Percentiles rank a stretch among this genome's conserved stretches.
These are phyloP conservation scores for Amorphotheca resinae DNA, from an alignment of 495 filamentous ascomycete species.

Conservation along the genomic window DNA sequence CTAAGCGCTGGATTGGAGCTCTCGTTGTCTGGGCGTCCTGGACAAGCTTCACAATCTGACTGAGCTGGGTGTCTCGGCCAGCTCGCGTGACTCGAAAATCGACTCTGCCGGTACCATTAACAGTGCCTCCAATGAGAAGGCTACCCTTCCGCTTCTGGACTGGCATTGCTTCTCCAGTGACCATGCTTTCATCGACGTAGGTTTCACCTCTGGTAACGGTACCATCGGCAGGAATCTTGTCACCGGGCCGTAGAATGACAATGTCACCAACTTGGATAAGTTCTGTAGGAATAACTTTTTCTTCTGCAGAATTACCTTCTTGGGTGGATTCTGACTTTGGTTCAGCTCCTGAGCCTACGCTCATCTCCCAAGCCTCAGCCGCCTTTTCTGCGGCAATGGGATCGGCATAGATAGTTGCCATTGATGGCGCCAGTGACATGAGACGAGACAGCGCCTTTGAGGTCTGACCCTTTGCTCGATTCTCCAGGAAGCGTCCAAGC, in stretches of 20 bases:
- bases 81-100: conserved; percentile 91
- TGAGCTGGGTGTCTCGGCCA: conserved; percentile 89
- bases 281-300: conserved; percentile 80
- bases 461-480: conserved; percentile 91
- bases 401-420: conserved; percentile 97
- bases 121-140: conserved; percentile 83
- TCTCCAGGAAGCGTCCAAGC: conserved; percentile 85
- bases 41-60: conserved; percentile 94
- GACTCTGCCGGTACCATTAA: conserved; percentile 82
- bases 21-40: conserved; percentile 92
- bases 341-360: conserved; percentile 25
- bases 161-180: conserved; percentile 91
- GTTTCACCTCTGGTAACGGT: conserved; percentile 77
- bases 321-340: conserved; percentile 27
- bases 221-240: conserved; percentile 94
- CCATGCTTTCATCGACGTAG: conserved; percentile 96
- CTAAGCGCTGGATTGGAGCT: conserved; percentile 89
- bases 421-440: conserved; percentile 91
- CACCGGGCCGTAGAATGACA: conserved; percentile 83
- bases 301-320: conserved; percentile 52
- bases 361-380: conserved; percentile 59
- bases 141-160: conserved; percentile 76
- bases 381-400: conserved; percentile 87
- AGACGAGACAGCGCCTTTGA: conserved; percentile 88
- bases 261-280: conserved; percentile 91